These are phyloP conservation scores for Forsythia viridissima DNA, from an alignment of 257 asterid genomes.

Conservation along the genomic window DNA sequence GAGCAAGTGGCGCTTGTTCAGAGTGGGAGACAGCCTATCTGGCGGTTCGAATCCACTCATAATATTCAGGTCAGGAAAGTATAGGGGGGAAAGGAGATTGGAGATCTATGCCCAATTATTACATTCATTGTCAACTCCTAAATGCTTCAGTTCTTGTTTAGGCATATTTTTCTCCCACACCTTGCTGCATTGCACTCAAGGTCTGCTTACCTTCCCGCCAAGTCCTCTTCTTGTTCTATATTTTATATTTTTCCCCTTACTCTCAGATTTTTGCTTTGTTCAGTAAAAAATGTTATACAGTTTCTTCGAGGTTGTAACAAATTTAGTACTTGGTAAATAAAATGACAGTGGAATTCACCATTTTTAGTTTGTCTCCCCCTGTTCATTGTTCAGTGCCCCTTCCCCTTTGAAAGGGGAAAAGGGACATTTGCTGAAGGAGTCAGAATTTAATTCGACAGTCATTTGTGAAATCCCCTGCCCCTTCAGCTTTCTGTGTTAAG, in stretches of 20 bases:
- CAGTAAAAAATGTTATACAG: not conserved
- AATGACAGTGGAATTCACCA: not conserved
- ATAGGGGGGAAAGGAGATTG: conserved; percentile 29
- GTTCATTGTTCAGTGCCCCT: no score
- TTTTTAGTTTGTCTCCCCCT: no score
- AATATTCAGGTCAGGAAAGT: conserved; percentile 88
- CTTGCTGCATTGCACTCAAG: not conserved
- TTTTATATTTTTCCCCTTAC: no score
- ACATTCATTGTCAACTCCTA: not conserved
- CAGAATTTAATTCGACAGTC: no score
- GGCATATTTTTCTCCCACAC: no score
- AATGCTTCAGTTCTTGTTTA: no score
- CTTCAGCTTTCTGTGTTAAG: no score
- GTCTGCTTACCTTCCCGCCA: not conserved
- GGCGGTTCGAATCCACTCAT: conserved; percentile 86
- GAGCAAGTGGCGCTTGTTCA: conserved; percentile 93
- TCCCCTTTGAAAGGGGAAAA: no score
- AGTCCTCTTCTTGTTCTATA: no score
- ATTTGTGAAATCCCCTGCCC: no score
- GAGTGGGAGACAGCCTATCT: conserved; percentile 43
- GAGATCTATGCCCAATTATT: not conserved
- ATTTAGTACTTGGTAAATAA: not conserved
- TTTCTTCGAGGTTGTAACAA: conserved; percentile 6
- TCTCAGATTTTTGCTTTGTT: not conserved
- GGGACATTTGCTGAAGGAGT: no score